Base-by-base conservation (phyloP, 208 protist genomes). In the Polymyxa betae region DNA sequence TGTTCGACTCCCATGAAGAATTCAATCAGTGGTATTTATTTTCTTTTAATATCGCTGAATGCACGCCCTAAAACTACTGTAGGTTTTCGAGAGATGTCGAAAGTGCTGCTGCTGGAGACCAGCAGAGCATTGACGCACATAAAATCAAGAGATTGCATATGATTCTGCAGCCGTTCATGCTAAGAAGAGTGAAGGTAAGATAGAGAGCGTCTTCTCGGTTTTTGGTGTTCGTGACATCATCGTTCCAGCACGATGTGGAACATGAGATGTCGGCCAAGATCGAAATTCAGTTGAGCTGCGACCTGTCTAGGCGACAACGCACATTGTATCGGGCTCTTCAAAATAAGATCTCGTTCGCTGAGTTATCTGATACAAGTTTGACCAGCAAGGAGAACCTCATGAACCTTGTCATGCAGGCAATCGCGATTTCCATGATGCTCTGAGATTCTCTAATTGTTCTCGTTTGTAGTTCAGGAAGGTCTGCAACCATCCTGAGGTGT, bases 91-190 rank as follows among this genome's bases (percentile, higher is more conserved):
- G 96, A 66, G 95, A 96, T 78, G 95, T 96, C 91, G 95, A 95
- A 89, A 92, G 78, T 43, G 77, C 93, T n/a, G 92, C 95, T 16
- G 54, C 87, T 38, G 77, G 91, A 32, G 90, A 93, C n/a, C 91
- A 91, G 41, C 43, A 93, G 0, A 66, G n/a, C 35, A 32, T 92
- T 46, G 43, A 64, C 72, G 43, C 77, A 87, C 90, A 95, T 68
- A 92, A 93, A 89, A 90, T 98, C 1, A 90, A 93, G 54, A 94
- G 96, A 0, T 91, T 98, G 49, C 97, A 98, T 91, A 95, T 97
- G 90, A 97, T 99, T 43, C 77, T 97, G 0, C 93, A 96, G 91
- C 98, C 98, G 0, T 98, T 99, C 92, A 96, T 99, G 94, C 92
- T 99, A 5, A 95, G 98, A 12, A 95, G 98, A 46, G 94, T 97